Evolutionary conservation across 768 basidiomycete species (phyloP).

Genomic region (Multifurca ochricompacta): DNA sequence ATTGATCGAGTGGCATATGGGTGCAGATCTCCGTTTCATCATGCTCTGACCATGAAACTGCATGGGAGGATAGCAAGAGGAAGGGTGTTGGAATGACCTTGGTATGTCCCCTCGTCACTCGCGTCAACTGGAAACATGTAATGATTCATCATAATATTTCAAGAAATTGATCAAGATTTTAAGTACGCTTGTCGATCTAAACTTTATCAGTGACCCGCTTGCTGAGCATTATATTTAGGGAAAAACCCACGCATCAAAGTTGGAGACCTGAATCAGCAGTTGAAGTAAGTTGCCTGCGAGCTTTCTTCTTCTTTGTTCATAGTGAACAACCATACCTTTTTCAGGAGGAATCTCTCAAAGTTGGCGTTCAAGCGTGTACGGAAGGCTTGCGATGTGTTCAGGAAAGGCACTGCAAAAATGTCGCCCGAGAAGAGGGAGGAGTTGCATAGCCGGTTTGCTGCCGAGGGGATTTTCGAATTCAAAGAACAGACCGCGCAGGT

Average conservation of each 20-base stretch:
- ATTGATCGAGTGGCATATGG: not conserved
- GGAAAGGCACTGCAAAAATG: not conserved
- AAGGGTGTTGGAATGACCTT: slow-evolving; percentile 14
- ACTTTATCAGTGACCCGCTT: not conserved
- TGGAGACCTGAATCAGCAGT: not conserved
- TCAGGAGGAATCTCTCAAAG: not conserved
- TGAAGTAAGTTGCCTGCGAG: slow-evolving; percentile 4
- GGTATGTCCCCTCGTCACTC: slow-evolving; percentile 3
- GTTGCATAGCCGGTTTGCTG: not conserved
- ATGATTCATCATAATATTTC: not conserved
- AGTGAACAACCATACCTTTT: not conserved
- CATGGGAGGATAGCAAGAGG: slow-evolving; percentile 10
- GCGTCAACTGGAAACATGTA: not conserved
- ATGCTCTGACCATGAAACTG: not conserved
- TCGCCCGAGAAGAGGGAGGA: not conserved
- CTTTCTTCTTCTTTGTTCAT: not conserved
- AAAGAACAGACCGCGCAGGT: slow-evolving; percentile 1
- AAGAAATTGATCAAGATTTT: slow-evolving; percentile 6
- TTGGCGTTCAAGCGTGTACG: slow-evolving; percentile 7
- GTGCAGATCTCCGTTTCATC: slow-evolving; percentile 14
- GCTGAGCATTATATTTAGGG: not conserved
- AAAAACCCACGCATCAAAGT: slow-evolving; percentile 4
- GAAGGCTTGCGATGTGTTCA: not conserved
- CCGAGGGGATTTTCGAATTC: not conserved
- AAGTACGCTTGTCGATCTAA: not conserved